phyloP scores from a whole-genome alignment of 768 basidiomycete species.

The Boletus edulis region DNA sequence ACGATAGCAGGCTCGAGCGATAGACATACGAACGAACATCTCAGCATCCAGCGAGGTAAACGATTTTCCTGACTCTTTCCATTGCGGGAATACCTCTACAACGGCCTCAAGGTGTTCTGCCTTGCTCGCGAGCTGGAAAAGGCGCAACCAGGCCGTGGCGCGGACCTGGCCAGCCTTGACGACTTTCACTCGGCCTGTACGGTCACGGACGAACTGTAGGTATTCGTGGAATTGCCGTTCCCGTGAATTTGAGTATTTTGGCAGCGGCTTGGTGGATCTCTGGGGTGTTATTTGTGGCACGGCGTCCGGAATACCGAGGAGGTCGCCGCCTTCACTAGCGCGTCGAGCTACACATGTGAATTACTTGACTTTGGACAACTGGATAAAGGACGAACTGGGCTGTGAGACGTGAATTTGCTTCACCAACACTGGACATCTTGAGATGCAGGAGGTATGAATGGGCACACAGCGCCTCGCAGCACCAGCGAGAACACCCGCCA shows the following conservation, averaged over 20 bases:
- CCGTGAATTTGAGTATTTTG: conserved; percentile 4
- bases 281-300: neutral
- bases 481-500: conserved; percentile 15
- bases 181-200: conserved; percentile 27
- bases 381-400: conserved; percentile 18
- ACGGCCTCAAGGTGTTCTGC: conserved; percentile 49
- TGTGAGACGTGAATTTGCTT: conserved; percentile 21
- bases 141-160: conserved; percentile 46
- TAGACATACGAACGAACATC: conserved; percentile 52
- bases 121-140: conserved; percentile 49
- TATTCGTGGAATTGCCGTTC: conserved; percentile 23
- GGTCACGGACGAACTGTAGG: conserved; percentile 28
- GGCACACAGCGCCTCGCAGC: conserved; percentile 11
- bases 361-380: neutral
- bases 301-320: conserved; percentile 8
- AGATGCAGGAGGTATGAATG: neutral
- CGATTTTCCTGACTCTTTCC: conserved; percentile 43
- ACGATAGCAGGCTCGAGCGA: neutral
- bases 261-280: neutral
- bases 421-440: conserved; percentile 2
- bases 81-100: conserved; percentile 46
- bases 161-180: conserved; percentile 38
- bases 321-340: conserved; percentile 6
- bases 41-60: conserved; percentile 43
- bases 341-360: conserved; percentile 14